Evolutionary conservation across 2,329 filamentous ascomycete species (phyloP), one percentile per base, ranked within the genome.

Genomic region (Aureobasidium sp.): DNA sequence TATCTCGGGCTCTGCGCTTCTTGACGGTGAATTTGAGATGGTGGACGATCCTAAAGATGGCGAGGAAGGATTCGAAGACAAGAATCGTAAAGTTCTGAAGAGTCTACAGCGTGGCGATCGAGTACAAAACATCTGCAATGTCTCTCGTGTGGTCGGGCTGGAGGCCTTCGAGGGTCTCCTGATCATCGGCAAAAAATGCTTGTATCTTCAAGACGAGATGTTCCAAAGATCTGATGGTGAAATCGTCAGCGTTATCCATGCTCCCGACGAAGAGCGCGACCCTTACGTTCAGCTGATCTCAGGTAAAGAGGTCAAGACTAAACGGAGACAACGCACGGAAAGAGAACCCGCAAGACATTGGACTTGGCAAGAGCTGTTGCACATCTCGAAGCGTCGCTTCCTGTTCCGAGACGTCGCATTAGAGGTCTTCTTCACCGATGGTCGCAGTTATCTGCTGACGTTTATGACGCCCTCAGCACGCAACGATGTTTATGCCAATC

Each of bases 371-470:
- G 93, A 97, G 70, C 86, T 97, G 15, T 89, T 97, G 66, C 96
- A 92, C 70, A 88, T 97, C 37, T 97, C 93, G 0, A 99, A 99
- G 73, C 85, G 95, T 21, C 87, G 93, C 7, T 99, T 97, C 72
- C 76, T 99, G 4, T 96, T 97, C 74, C 86, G 94, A 27, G 93
- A 99, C 69, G 94, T 99, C 13, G 91, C 90, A 0, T 85, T 97
- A n/a, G 94, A 99, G 70, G 83, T 96, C 2, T 99, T 99, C 76
- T 99, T 99, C 71, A 92, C 91, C 0, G 95, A 99, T 70, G 94
- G 94, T 1, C 87, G 91, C 60, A 99, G 94, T 74, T 99, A 97
- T 71, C 79, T 99, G 17, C 75, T 99, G 61, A 97, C 93, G 0
- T 86, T 91, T 3, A 87, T 91, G 61, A 90, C 88, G 37, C 81